These are phyloP conservation scores for Mortierella sp. DNA, from an alignment of 371 early-diverging fungal species.

Conservation along the genomic window DNA sequence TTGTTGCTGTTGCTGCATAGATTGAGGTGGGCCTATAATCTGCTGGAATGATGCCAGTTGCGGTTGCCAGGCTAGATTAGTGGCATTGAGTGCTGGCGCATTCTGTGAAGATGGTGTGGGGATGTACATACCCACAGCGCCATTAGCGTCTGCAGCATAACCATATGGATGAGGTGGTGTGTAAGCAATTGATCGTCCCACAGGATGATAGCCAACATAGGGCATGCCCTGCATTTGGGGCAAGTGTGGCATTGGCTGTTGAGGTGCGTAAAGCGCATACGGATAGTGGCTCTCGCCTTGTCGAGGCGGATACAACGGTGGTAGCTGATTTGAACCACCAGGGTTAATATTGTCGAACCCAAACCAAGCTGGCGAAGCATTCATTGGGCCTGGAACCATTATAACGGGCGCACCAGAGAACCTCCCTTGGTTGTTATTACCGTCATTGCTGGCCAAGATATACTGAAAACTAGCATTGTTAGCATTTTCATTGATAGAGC, in stretches of 20 bases:
- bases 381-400: slow-evolving; percentile 2
- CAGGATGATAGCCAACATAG: slow-evolving; percentile 18
- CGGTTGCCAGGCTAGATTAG: slow-evolving; percentile 24
- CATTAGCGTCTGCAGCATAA: slow-evolving; percentile 16
- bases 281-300: slow-evolving; percentile 17
- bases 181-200: slow-evolving; percentile 20
- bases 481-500: slow-evolving; percentile 9
- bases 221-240: slow-evolving; percentile 9
- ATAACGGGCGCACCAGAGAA: neutral
- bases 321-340: slow-evolving; percentile 4
- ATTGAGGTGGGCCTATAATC: slow-evolving; percentile 5
- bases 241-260: slow-evolving; percentile 14
- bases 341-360: slow-evolving; percentile 18
- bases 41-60: slow-evolving; percentile 16
- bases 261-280: slow-evolving; percentile 19
- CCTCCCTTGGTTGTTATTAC: slow-evolving; percentile 3
- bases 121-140: slow-evolving; percentile 12
- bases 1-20: slow-evolving; percentile 15
- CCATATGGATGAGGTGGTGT: slow-evolving; percentile 14
- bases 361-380: slow-evolving; percentile 18
- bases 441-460: slow-evolving; percentile 5
- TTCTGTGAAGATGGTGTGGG: slow-evolving; percentile 6
- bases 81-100: slow-evolving; percentile 4
- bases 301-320: slow-evolving; percentile 14
- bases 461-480: slow-evolving; percentile 5